Percentiles rank a stretch among this genome's conserved stretches.
These are phyloP conservation scores for Malus orientalis DNA, from an alignment of 306 rosid species.

Conservation along the genomic window DNA sequence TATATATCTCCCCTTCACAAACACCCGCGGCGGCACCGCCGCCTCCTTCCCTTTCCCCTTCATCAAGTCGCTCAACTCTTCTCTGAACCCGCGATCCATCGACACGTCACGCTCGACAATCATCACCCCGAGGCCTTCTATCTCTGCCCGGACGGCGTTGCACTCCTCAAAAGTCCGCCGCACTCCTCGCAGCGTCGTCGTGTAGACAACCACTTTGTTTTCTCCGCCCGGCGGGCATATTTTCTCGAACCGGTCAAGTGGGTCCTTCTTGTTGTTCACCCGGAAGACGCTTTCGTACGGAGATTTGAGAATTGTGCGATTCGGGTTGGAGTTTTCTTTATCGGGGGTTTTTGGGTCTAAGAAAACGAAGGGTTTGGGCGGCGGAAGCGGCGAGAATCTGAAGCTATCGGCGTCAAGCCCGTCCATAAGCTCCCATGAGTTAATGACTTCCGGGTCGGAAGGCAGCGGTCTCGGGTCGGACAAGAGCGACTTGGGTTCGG, in stretches of 20 bases:
- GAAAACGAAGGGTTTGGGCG: constrained; percentile 13
- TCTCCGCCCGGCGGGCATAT: constrained; percentile 73
- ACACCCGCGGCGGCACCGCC: constrained; percentile 58
- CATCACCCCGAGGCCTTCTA: constrained; percentile 45
- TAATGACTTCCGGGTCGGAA: constrained; percentile 56
- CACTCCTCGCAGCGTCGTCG: constrained; percentile 78
- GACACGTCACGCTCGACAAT: constrained; percentile 83
- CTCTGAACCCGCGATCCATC: constrained; percentile 67
- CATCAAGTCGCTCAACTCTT: constrained; percentile 45
- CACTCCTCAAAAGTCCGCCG: constrained; percentile 73
- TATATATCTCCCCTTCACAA: constrained; percentile 58
- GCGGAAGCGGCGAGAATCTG: constrained; percentile 49
- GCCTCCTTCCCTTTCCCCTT: constrained; percentile 33
- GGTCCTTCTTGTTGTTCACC: background rate
- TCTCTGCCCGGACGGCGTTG: constrained; percentile 53
- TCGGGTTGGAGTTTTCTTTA: constrained; percentile 64
- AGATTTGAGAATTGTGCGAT: background rate
- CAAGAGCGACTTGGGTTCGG: constrained; percentile 32
- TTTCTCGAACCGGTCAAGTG: constrained; percentile 34
- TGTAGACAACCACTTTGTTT: constrained; percentile 64
- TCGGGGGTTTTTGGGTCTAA: constrained; percentile 1
- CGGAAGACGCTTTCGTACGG: background rate
- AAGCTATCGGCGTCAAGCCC: constrained; percentile 83
- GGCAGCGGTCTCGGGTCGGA: constrained; percentile 28
- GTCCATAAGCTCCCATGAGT: constrained; percentile 96